Evolutionary conservation across 2,329 filamentous ascomycete genomes (phyloP).

Genomic region (Cyclaneusma minus): DNA sequence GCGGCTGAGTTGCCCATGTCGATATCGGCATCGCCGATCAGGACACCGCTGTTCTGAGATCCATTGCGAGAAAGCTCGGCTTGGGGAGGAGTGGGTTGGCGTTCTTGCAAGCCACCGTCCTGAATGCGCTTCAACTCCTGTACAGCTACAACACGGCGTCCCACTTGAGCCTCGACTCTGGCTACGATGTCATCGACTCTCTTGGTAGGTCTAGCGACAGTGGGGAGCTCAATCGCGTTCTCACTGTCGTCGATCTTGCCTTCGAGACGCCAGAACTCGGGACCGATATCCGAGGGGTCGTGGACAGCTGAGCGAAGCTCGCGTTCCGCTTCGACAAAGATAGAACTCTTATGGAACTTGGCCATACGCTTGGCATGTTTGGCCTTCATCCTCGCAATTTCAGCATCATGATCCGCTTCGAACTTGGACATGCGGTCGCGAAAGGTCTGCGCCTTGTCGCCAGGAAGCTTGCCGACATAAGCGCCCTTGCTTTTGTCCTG

Average conservation of each 20-base stretch:
- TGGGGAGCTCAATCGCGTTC: slow-evolving; percentile 24
- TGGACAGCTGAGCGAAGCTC: slow-evolving; percentile 54
- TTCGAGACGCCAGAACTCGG: slow-evolving; percentile 50
- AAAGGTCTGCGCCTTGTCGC: slow-evolving; percentile 71
- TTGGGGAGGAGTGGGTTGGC: slow-evolving; percentile 14
- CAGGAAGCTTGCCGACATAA: slow-evolving; percentile 51
- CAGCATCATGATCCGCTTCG: slow-evolving; percentile 56
- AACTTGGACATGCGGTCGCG: slow-evolving; percentile 60
- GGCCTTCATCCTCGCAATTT: slow-evolving; percentile 73
- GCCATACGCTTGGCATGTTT: slow-evolving; percentile 64
- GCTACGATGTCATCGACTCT: slow-evolving; percentile 59
- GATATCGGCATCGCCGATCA: slow-evolving; percentile 44
- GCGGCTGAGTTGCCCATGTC: slow-evolving; percentile 50
- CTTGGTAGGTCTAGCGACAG: no score
- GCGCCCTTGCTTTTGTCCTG: slow-evolving; percentile 33
- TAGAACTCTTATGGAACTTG: slow-evolving; percentile 54
- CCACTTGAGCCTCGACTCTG: slow-evolving; percentile 57
- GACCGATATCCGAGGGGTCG: slow-evolving; percentile 32
- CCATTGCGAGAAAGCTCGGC: slow-evolving; percentile 35
- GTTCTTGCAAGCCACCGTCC: slow-evolving; percentile 60
- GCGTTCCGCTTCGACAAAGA: slow-evolving; percentile 60
- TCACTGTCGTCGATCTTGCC: slow-evolving; percentile 35
- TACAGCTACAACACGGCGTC: slow-evolving; percentile 47
- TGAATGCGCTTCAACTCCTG: slow-evolving; percentile 56
- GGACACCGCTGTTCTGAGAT: slow-evolving; percentile 35